phyloP scores from a whole-genome alignment of 495 filamentous ascomycete species.

The Penicillium arizonense region DNA sequence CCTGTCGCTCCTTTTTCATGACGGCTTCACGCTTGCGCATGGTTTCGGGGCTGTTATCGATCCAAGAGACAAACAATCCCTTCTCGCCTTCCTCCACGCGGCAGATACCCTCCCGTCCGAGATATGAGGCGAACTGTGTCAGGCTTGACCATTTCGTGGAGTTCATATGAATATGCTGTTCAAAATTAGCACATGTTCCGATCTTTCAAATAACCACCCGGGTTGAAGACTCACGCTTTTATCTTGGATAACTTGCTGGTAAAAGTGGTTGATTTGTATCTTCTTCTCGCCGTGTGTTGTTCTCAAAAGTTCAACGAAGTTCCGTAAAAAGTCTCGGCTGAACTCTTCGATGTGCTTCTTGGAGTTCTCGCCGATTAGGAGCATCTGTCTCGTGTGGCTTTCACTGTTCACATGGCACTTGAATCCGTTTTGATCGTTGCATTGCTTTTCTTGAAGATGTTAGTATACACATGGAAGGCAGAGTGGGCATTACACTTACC shows the following conservation, averaged over 20 bases:
- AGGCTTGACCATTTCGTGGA: constrained; percentile 81
- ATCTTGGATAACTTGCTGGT: constrained; percentile 67
- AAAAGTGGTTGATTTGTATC: constrained; percentile 85
- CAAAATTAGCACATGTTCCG: background rate
- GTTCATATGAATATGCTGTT: constrained; percentile 89
- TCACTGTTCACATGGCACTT: constrained; percentile 73
- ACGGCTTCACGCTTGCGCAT: constrained; percentile 76
- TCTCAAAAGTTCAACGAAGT: constrained; percentile 72
- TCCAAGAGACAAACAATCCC: constrained; percentile 79
- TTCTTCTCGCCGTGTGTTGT: constrained; percentile 85
- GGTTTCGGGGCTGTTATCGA: constrained; percentile 85
- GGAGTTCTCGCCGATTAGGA: constrained; percentile 79
- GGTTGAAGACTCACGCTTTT: constrained; percentile 10
- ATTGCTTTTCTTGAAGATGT: constrained; percentile 31
- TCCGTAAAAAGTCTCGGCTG: constrained; percentile 70
- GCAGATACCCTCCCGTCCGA: constrained; percentile 82
- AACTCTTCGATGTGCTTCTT: constrained; percentile 76
- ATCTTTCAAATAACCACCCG: too few relatives aligned
- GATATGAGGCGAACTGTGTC: constrained; percentile 81
- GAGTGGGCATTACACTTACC: background rate
- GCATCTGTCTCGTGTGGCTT: constrained; percentile 72
- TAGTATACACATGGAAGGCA: too few relatives aligned
- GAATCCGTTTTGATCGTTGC: constrained; percentile 54
- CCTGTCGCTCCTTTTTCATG: constrained; percentile 76
- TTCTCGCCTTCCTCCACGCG: constrained; percentile 88